Evolutionary conservation across 768 basidiomycete species (phyloP).

Genomic region (Lactarius sanguifluus): DNA sequence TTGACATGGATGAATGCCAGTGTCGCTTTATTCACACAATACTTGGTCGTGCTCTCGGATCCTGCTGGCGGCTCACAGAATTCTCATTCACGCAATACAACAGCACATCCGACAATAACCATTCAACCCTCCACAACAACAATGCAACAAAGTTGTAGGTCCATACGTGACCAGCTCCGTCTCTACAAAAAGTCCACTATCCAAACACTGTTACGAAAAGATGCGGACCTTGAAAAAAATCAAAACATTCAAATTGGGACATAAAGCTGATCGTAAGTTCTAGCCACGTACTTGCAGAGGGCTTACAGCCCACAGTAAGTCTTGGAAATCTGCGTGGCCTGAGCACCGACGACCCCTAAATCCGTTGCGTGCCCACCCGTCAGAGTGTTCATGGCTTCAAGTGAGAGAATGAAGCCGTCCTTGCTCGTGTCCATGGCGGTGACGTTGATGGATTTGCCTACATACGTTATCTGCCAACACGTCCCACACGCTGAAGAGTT

Average conservation of each 20-base stretch:
- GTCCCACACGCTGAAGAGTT: constrained; percentile 37
- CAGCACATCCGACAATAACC: not conserved
- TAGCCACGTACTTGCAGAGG: not conserved
- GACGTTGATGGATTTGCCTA: constrained; percentile 34
- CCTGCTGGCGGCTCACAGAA: not conserved
- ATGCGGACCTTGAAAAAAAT: not conserved
- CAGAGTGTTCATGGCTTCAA: constrained; percentile 39
- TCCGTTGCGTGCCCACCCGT: constrained; percentile 45
- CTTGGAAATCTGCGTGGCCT: constrained; percentile 42
- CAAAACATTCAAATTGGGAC: not conserved
- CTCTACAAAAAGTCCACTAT: not conserved
- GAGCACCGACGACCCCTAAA: constrained; percentile 50
- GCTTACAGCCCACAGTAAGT: constrained; percentile 51
- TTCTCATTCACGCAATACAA: not conserved
- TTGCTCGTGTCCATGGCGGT: constrained; percentile 32
- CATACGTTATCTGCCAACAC: constrained; percentile 38
- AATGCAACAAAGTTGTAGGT: not conserved
- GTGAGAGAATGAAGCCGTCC: constrained; percentile 38
- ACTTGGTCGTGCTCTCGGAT: not conserved
- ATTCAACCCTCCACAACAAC: not conserved
- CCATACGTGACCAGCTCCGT: not conserved
- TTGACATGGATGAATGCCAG: not conserved
- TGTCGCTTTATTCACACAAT: not conserved
- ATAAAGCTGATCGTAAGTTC: too few relatives aligned
- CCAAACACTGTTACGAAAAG: not conserved